These are phyloP conservation scores for Ophioceras dolichostomum DNA, from an alignment of 2,329 filamentous ascomycete genomes.

Conservation along the genomic window DNA sequence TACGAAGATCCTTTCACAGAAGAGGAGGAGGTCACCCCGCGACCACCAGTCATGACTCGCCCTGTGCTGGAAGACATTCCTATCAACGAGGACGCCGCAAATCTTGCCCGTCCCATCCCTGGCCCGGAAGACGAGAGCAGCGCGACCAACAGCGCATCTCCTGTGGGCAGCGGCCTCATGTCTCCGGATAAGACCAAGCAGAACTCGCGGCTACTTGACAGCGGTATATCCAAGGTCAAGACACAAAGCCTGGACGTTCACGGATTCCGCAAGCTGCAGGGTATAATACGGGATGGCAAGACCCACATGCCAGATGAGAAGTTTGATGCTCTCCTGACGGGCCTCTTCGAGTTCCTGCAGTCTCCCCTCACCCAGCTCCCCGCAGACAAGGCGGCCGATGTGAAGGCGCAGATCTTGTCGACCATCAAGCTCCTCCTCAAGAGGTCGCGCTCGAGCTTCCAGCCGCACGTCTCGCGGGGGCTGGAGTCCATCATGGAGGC, in stretches of 20 bases:
- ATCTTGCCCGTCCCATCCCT: slow-evolving; percentile 8
- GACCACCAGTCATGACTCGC: slow-evolving; percentile 28
- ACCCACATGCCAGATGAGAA: slow-evolving; percentile 53
- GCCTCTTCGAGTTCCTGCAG: slow-evolving; percentile 62
- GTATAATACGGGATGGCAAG: slow-evolving; percentile 55
- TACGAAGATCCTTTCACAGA: slow-evolving; percentile 51
- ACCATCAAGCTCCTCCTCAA: slow-evolving; percentile 63
- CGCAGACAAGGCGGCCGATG: slow-evolving; percentile 54
- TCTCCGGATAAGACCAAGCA: slow-evolving; percentile 44
- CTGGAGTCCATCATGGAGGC: slow-evolving; percentile 56
- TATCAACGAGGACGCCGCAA: slow-evolving; percentile 41
- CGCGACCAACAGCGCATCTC: slow-evolving; percentile 10
- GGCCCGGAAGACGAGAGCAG: background rate
- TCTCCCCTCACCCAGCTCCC: slow-evolving; percentile 37
- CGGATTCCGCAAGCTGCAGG: slow-evolving; percentile 68
- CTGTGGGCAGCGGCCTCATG: too few relatives aligned
- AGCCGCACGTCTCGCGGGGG: slow-evolving; percentile 53
- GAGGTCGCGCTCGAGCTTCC: slow-evolving; percentile 52
- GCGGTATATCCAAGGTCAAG: slow-evolving; percentile 62
- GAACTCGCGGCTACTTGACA: slow-evolving; percentile 53
- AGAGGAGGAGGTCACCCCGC: slow-evolving; percentile 31
- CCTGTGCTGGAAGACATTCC: slow-evolving; percentile 48
- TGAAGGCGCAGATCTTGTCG: slow-evolving; percentile 62
- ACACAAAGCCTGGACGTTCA: slow-evolving; percentile 65
- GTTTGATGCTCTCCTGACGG: slow-evolving; percentile 54